Base-by-base conservation (phyloP, 805 yeast genomes). In the Cyberlindnera saturnus region DNA sequence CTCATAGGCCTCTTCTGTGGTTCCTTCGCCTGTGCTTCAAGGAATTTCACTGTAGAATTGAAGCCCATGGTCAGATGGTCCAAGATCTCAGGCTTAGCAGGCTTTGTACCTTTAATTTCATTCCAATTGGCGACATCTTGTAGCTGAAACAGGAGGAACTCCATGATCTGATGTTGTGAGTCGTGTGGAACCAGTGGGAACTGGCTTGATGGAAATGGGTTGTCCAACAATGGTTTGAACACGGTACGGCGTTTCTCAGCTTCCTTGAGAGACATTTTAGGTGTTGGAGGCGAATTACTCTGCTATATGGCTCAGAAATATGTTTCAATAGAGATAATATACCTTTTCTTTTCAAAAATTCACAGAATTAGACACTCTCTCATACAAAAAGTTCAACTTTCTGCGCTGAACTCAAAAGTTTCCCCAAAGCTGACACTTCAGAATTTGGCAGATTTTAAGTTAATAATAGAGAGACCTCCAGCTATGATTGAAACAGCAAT, bases 201-300 rank as follows among this genome's bases (percentile, higher is more conserved):
- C 9, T 57, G 61, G 8, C 73, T 66, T 39, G 70, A 70, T 0
- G 83, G 73, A 53, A 67, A 81, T 3, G 89, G 87, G 47, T 78
- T 79, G 26, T 80, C 81, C 17, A 82, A 63, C 2, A 82, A 63
- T 0, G 89, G 86, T 58, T 77, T 81, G 61, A 77, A 78, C 7
- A 81, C 77, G 48, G 78, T 81, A 47, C 72, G 69, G 55, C 70
- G 72, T 48, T 65, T 64, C 40, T 79, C 83, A 2, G 70, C 46
- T 18, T 70, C 73, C 48, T 73, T 77, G 13, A 80, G 42, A 0
- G 82, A 75, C 41, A 39, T 39, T 18, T 13, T 29, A 30, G 14
- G 11, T 15, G 8, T 16, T 6, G 1, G 23, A 7, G 10, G 17
- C 2, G 5, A 14, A 6, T 15, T n/a, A 15, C 8, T 31, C 33